Percentiles rank a stretch among this genome's conserved stretches.
These are phyloP conservation scores for Cladosporium phlei DNA, from an alignment of 2,329 filamentous ascomycete species.

Conservation along the genomic window DNA sequence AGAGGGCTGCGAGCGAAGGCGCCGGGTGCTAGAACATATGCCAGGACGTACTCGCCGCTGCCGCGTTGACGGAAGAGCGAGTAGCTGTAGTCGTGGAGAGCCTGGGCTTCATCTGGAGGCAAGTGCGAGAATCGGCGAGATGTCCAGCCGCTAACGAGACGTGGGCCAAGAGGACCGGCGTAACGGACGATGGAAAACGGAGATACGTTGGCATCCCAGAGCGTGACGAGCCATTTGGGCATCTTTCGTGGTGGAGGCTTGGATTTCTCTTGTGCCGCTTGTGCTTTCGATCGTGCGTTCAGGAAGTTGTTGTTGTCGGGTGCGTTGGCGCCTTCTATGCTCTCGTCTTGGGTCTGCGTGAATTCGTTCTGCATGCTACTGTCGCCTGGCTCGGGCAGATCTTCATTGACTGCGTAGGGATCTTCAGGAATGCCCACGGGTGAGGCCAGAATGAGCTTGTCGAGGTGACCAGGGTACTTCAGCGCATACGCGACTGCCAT, in stretches of 20 bases:
- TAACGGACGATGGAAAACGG: slow-evolving; percentile 88
- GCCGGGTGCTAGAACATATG: slow-evolving; percentile 88
- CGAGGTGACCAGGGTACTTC: slow-evolving; percentile 90
- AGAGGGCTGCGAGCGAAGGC: slow-evolving; percentile 85
- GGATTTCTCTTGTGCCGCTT: slow-evolving; percentile 19
- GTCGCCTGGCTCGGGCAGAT: slow-evolving; percentile 70
- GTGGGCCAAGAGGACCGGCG: slow-evolving; percentile 81
- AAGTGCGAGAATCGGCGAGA: slow-evolving; percentile 87
- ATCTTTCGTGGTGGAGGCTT: slow-evolving; percentile 53
- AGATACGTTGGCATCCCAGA: slow-evolving; percentile 96
- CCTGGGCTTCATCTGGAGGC: slow-evolving; percentile 70
- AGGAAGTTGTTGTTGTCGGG: slow-evolving; percentile 50
- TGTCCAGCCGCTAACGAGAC: slow-evolving; percentile 92
- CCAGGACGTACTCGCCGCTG: slow-evolving; percentile 87
- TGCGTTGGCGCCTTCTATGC: slow-evolving; percentile 32
- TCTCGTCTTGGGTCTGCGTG: slow-evolving; percentile 63
- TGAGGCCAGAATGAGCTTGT: slow-evolving; percentile 92
- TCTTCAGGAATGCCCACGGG: slow-evolving; percentile 94
- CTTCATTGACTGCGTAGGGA: slow-evolving; percentile 77
- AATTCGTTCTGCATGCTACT: slow-evolving; percentile 75
- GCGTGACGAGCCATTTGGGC: slow-evolving; percentile 81
- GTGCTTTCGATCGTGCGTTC: slow-evolving; percentile 41
- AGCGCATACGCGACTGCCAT: slow-evolving; percentile 91
- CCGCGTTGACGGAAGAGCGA: slow-evolving; percentile 88
- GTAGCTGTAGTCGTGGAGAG: slow-evolving; percentile 90